These are phyloP conservation scores for Cnidoscolus chayamansa DNA, from an alignment of 441 rosid species.

Conservation along the genomic window DNA sequence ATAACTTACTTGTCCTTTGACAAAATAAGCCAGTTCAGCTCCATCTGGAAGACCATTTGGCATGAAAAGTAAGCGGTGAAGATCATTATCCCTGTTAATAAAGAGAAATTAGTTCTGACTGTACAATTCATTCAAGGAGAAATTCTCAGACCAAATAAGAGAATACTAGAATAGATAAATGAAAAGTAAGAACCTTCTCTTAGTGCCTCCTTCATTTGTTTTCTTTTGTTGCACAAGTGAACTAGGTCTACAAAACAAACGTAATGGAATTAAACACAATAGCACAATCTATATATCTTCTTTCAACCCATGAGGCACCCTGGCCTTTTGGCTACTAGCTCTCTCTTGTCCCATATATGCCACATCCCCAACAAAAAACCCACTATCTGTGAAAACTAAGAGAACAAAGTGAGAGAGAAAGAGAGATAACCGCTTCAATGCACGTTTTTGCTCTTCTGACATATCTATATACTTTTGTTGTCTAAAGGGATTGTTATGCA, in stretches of 20 bases:
- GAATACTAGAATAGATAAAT: conserved; percentile 6
- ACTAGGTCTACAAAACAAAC: conserved; percentile 43
- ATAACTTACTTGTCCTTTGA: conserved; percentile 75
- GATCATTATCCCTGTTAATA: conserved; percentile 78
- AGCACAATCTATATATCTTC: too few species aligned
- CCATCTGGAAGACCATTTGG: conserved; percentile 92
- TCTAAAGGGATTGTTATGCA: conserved; percentile 30
- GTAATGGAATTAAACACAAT: conserved; percentile 18
- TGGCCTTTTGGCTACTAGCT: neutral
- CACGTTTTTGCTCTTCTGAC: conserved; percentile 36
- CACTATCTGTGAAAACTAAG: neutral
- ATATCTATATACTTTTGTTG: conserved; percentile 32
- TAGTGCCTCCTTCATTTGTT: conserved; percentile 56
- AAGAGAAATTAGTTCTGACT: conserved; percentile 7
- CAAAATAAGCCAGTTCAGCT: conserved; percentile 72
- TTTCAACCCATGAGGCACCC: neutral
- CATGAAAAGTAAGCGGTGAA: conserved; percentile 83
- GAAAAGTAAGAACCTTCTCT: conserved; percentile 53
- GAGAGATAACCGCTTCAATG: conserved; percentile 51
- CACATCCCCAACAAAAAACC: neutral
- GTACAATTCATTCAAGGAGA: conserved; percentile 6
- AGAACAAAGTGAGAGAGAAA: neutral
- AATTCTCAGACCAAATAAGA: neutral
- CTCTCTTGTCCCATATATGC: neutral
- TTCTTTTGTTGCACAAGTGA: conserved; percentile 51